Conservation (phyloP, 2,329 filamentous ascomycete species). For the Fusarium tanahbumbuense region DNA sequence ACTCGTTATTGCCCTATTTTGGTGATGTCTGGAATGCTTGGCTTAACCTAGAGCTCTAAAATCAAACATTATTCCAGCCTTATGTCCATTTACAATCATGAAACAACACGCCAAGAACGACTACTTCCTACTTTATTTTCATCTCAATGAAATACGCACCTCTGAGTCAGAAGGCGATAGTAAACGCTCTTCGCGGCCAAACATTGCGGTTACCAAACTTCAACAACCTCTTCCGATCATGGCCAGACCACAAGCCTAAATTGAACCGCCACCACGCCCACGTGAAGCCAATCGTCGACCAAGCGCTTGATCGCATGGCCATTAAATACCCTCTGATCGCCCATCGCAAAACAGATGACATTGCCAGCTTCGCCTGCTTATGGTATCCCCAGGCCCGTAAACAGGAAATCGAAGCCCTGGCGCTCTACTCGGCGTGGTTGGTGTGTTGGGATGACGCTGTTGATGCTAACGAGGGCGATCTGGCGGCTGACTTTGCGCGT, state of each 20-base stretch:
- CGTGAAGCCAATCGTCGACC: constrained; percentile 37
- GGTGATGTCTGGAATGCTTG: neutral
- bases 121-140: neutral
- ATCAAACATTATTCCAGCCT: neutral
- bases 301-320: constrained; percentile 49
- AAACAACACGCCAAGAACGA: neutral
- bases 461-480: constrained; percentile 46
- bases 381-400: constrained; percentile 42
- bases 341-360: constrained; percentile 50
- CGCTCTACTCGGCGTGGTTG: constrained; percentile 47
- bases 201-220: constrained; percentile 47
- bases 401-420: constrained; percentile 37
- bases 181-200: constrained; percentile 44
- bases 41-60: constrained; percentile 20
- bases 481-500: constrained; percentile 43
- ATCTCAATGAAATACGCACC: constrained; percentile 34
- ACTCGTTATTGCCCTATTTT: neutral
- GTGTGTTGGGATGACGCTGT: constrained; percentile 52
- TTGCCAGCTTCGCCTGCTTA: constrained; percentile 35
- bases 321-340: constrained; percentile 46
- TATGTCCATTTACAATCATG: neutral
- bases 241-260: constrained; percentile 36
- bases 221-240: constrained; percentile 39
- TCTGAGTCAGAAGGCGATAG: constrained; percentile 36
- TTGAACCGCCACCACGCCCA: constrained; percentile 40